Base-by-base conservation (phyloP, 192 early-diverging fungal species). In the Coemansia javaensis region DNA sequence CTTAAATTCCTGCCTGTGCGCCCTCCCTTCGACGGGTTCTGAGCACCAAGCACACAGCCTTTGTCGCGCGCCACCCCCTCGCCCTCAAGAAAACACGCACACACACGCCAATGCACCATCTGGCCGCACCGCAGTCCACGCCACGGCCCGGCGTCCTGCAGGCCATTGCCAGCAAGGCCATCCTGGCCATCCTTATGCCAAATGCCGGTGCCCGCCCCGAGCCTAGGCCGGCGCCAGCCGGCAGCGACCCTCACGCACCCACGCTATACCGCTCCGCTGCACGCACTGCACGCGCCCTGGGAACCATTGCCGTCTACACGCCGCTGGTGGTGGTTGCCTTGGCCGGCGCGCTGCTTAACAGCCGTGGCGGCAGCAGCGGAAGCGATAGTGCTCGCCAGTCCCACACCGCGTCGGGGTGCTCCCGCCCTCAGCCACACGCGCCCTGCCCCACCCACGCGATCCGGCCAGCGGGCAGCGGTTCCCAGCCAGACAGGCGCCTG, bases 161-260 rank as follows among this genome's bases (percentile, higher is more conserved):
- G 9, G 20, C 20, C 24, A 17, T 3, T 10, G 18, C 48, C 35
- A 18, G 41, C 37, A 32, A 36, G 7, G 53, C 34, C n/a, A 39
- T 55, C 1, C 35, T 63, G 20, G 32, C 4, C 9, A 20, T 34
- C 7, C 50, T 63, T 33, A 21, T 63, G 33, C 60, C 52, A 3
- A 13, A 55, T 23, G 46, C 36, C 13, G 47, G 53, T 5, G 12
- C 24, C 0, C 12, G 24, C 24, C 3, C 6, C 24, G 24, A 25
- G 24, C 3, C 24, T 25, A 2, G 24, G 3, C 24, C 2, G 6
- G 24, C 24, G 24, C 24, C 24, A 6, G 24, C 24, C 24, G 24
- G 33, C 35, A 24, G 14, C 7, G 27, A 13, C 6, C 22, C 24
- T 1, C 6, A 7, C 7, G 27, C 22, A 35, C 2, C n/a, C 5